phyloP scores from a whole-genome alignment of 345 rosid genomes.

The Syzygium aqueum region DNA sequence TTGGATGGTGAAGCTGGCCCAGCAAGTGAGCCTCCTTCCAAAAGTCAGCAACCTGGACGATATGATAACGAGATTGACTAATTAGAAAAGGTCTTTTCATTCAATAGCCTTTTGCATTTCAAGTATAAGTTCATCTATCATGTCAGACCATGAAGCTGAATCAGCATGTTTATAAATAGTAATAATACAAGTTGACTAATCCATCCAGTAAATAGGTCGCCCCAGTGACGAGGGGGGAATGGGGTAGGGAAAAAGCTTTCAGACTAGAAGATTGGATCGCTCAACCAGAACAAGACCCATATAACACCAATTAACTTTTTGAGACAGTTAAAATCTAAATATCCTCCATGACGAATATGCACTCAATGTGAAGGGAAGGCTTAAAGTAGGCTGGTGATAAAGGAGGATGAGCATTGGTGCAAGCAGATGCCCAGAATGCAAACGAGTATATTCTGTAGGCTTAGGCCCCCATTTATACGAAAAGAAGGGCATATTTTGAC shows the following conservation, averaged over 20 bases:
- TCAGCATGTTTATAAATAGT: neutral
- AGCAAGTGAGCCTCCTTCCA: constrained; percentile 36
- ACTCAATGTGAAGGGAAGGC: neutral
- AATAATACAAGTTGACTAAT: neutral
- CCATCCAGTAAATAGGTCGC: neutral
- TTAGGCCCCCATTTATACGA: neutral
- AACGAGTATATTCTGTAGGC: neutral
- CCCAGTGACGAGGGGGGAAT: neutral
- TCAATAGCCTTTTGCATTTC: neutral
- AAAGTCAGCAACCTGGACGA: constrained; percentile 23
- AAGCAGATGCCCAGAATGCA: neutral
- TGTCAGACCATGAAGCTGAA: neutral
- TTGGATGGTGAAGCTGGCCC: constrained; percentile 35
- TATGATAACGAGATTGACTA: neutral
- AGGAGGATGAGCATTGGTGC: neutral
- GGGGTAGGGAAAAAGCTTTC: neutral
- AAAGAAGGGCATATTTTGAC: neutral
- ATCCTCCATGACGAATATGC: neutral
- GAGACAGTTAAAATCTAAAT: neutral
- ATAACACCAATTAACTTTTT: neutral
- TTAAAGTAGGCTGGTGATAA: neutral
- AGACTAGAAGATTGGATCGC: neutral
- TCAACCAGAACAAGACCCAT: neutral
- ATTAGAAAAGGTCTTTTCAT: neutral
- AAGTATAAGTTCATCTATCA: neutral